Evolutionary conservation across 108 stramenopile species (phyloP).

Genomic region (Licmophora abbreviata): DNA sequence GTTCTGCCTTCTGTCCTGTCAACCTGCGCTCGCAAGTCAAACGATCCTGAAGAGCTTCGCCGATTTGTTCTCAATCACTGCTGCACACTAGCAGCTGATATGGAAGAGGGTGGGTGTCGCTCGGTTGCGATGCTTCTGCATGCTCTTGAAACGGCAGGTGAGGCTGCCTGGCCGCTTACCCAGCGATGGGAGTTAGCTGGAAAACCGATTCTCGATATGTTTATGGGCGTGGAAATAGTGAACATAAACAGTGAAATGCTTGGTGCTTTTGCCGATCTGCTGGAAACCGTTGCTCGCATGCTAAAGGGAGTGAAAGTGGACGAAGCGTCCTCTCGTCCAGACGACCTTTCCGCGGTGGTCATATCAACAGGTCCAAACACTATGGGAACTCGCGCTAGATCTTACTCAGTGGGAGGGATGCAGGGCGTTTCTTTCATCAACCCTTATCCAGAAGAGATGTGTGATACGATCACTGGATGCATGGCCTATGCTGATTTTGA

Average conservation of each 20-base stretch:
- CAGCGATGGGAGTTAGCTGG: conserved; percentile 57
- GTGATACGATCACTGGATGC: conserved; percentile 30
- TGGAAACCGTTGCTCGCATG: conserved; percentile 45
- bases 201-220: conserved; percentile 31
- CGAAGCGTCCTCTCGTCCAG: conserved; percentile 16
- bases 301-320: conserved; percentile 55
- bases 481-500: conserved; percentile 9
- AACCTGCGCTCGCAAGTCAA: not conserved
- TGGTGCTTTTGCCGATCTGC: conserved; percentile 7
- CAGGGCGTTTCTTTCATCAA: conserved; percentile 29
- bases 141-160: conserved; percentile 59
- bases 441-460: conserved; percentile 70
- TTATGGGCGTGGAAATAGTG: conserved; percentile 3
- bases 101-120: conserved; percentile 30
- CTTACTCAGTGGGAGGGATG: conserved; percentile 68
- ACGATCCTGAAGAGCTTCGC: conserved; percentile 6
- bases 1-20: conserved; percentile 28
- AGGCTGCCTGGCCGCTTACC: conserved; percentile 44
- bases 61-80: too few species aligned
- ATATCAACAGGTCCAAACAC: conserved; percentile 67
- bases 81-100: too few species aligned
- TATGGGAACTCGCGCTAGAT: conserved; percentile 53
- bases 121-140: conserved; percentile 37
- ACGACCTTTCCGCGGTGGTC: conserved; percentile 21
- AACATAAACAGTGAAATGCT: conserved; percentile 2